A percentile compares a stretch with the other conserved stretches of the same genome.
These are phyloP conservation scores for Penicillium egyptiacum DNA, from an alignment of 495 filamentous ascomycete species.

Conservation along the genomic window DNA sequence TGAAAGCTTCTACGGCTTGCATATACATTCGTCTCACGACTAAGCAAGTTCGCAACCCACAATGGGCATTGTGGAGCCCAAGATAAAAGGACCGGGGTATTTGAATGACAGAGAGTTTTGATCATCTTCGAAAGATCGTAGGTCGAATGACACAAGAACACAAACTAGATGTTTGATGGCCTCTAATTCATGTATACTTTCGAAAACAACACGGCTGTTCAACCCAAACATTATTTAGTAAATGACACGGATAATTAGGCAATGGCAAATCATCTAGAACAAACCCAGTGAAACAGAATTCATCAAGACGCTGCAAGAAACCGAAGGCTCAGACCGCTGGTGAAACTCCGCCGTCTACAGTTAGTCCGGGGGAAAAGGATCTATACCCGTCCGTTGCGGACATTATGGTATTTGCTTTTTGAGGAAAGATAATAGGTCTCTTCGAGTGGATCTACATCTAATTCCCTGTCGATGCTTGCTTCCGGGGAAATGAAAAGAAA, in stretches of 20 bases:
- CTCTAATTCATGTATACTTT: not conserved
- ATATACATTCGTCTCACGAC: constrained; percentile 7
- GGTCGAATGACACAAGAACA: not conserved
- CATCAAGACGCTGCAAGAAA: constrained; percentile 26
- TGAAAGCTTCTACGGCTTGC: constrained; percentile 13
- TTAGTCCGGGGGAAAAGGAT: constrained; percentile 20
- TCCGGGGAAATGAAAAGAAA: constrained; percentile 9
- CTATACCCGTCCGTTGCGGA: constrained; percentile 6
- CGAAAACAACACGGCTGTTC: not conserved
- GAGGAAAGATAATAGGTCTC: not conserved
- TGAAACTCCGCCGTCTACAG: constrained; percentile 26
- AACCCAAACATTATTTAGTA: constrained; percentile 3
- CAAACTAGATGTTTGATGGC: not conserved
- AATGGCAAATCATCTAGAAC: constrained; percentile 9
- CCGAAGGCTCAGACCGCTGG: constrained; percentile 34
- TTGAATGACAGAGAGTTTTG: not conserved
- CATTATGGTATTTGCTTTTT: constrained; percentile 1
- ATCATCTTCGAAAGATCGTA: not conserved
- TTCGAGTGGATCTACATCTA: not conserved
- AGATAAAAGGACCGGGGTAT: not conserved
- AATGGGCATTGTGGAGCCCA: constrained; percentile 3
- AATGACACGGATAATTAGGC: not conserved
- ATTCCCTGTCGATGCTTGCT: constrained; percentile 9
- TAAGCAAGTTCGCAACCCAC: constrained; percentile 1
- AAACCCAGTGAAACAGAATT: constrained; percentile 10